phyloP scores from a whole-genome alignment of 352 stramenopile species.

The Phytopythium mirpurense region DNA sequence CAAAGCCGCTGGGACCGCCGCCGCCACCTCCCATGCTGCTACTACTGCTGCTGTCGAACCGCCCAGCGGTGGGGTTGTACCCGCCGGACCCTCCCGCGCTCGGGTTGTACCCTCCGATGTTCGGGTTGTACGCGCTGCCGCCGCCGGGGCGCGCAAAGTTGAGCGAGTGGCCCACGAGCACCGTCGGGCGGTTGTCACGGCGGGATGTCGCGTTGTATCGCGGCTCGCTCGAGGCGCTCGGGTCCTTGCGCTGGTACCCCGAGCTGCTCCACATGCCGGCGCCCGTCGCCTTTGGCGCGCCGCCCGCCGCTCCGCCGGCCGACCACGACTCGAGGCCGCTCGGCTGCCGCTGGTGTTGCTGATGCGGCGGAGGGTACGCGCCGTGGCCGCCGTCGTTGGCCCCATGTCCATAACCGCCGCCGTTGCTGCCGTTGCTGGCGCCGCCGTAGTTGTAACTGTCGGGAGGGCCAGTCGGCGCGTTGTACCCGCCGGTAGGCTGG shows the following conservation, averaged over 20 bases:
- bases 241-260: constrained; percentile 77
- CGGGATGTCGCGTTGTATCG: constrained; percentile 41
- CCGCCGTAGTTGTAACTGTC: constrained; percentile 7
- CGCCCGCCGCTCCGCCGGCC: constrained; percentile 17
- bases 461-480: constrained; percentile 9
- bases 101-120: constrained; percentile 34
- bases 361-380: constrained; percentile 18
- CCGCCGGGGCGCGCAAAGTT: constrained; percentile 58
- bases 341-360: constrained; percentile 21
- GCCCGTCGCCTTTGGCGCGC: constrained; percentile 31
- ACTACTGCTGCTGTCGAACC: constrained; percentile 18
- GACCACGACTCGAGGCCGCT: constrained; percentile 59
- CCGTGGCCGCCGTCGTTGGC: constrained; percentile 14
- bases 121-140: constrained; percentile 35
- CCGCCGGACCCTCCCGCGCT: constrained; percentile 22
- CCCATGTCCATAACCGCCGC: constrained; percentile 20
- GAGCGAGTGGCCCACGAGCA: constrained; percentile 73
- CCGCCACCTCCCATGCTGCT: constrained; percentile 5
- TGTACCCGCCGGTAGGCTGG: constrained; percentile 12
- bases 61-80: constrained; percentile 18
- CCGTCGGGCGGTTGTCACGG: constrained; percentile 80
- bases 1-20: constrained; percentile 6
- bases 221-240: constrained; percentile 24
- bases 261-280: constrained; percentile 75
- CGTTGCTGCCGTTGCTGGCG: constrained; percentile 1